Evolutionary conservation across 2,329 filamentous ascomycete species (phyloP).

Genomic region (Microdochium bolleyi): DNA sequence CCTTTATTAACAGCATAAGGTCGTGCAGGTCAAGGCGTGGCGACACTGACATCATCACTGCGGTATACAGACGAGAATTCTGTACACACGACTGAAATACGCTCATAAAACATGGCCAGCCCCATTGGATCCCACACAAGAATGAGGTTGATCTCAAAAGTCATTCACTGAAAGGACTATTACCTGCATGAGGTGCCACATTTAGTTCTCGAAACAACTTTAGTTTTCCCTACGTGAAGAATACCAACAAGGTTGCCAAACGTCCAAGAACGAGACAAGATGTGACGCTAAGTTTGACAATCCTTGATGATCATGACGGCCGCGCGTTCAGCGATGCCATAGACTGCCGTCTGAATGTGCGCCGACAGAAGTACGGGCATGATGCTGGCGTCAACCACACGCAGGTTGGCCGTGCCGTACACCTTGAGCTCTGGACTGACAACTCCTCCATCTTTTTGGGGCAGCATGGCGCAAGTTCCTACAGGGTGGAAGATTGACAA

Average conservation of each 20-base stretch:
- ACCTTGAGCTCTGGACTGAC: slow-evolving; percentile 33
- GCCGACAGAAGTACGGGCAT: slow-evolving; percentile 36
- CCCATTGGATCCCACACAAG: no score
- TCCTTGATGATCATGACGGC: slow-evolving; percentile 5
- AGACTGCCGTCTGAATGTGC: slow-evolving; percentile 40
- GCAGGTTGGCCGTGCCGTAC: slow-evolving; percentile 33
- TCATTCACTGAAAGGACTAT: no score
- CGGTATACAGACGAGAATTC: no score
- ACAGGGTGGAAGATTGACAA: slow-evolving; percentile 28
- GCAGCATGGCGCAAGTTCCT: slow-evolving; percentile 37
- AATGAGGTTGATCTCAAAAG: no score
- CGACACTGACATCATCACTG: no score
- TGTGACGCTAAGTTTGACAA: neutral
- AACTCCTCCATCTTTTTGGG: slow-evolving; percentile 32
- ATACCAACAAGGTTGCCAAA: neutral
- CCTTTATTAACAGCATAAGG: no score
- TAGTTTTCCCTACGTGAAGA: neutral
- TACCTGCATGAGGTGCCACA: no score
- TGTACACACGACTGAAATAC: no score
- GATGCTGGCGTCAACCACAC: slow-evolving; percentile 37
- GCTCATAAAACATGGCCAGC: no score
- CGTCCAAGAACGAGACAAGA: neutral
- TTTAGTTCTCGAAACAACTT: no score
- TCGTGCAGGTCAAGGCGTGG: no score
- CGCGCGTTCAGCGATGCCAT: slow-evolving; percentile 41